phyloP scores from a whole-genome alignment of 148 eudicot genomes.

The Rhododendron ovatum region DNA sequence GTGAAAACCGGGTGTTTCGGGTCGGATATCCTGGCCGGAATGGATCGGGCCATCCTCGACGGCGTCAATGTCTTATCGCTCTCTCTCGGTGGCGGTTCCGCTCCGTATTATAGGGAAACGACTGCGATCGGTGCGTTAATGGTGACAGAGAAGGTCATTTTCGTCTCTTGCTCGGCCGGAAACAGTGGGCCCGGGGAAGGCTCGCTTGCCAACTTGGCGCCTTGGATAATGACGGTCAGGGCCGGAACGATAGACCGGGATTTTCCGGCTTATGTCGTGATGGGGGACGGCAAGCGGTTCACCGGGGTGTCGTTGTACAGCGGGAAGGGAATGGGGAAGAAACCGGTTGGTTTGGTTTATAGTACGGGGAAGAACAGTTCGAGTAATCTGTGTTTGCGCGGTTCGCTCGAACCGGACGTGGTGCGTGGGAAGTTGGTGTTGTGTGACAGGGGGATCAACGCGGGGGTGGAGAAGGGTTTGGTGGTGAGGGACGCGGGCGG shows the following conservation, averaged over 20 bases:
- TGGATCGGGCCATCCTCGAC: constrained; percentile 67
- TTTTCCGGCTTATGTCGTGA: constrained; percentile 55
- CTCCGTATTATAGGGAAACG: constrained; percentile 55
- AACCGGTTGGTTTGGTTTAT: constrained; percentile 42
- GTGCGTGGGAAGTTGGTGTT: constrained; percentile 74
- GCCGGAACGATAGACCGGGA: constrained; percentile 85
- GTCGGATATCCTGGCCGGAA: constrained; percentile 76
- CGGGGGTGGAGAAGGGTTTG: constrained; percentile 75
- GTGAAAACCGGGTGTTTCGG: constrained; percentile 76
- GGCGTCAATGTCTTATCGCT: constrained; percentile 76
- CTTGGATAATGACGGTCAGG: constrained; percentile 94
- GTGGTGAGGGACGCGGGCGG: constrained; percentile 80
- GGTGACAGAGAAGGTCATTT: constrained; percentile 64
- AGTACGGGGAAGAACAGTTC: constrained; percentile 32
- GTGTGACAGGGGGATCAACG: constrained; percentile 69
- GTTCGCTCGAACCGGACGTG: constrained; percentile 45
- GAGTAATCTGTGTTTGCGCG: constrained; percentile 63
- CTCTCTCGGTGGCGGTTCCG: constrained; percentile 74
- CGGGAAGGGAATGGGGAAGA: constrained; percentile 64
- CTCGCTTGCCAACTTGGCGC: constrained; percentile 60
- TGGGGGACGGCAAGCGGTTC: constrained; percentile 40
- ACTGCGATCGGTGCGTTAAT: constrained; percentile 81
- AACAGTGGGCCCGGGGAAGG: constrained; percentile 64
- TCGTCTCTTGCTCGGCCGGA: constrained; percentile 82
- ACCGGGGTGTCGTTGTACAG: constrained; percentile 70